phyloP scores from a whole-genome alignment of 306 rosid species.

The Castanea sativa region DNA sequence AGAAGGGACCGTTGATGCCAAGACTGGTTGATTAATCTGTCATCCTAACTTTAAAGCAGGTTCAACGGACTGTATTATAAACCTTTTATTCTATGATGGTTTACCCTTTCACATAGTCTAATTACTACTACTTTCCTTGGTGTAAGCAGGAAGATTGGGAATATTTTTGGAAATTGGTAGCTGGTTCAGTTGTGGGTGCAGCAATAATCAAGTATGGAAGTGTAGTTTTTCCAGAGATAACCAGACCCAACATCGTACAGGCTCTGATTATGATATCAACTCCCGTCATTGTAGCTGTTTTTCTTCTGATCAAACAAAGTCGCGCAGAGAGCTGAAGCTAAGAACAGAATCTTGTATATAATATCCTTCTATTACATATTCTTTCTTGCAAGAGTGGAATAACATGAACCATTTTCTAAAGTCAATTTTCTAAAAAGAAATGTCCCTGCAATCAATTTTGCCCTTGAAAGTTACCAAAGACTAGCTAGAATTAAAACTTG shows the following conservation, averaged over 20 bases:
- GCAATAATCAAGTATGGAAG: slow-evolving; percentile 75
- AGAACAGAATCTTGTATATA: neutral
- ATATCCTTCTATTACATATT: neutral
- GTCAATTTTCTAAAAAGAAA: neutral
- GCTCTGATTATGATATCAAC: slow-evolving; percentile 56
- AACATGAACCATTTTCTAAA: neutral
- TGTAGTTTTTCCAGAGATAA: slow-evolving; percentile 58
- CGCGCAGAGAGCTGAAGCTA: slow-evolving; percentile 16
- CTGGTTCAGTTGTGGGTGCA: slow-evolving; percentile 56
- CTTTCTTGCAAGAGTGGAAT: neutral
- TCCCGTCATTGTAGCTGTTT: slow-evolving; percentile 55
- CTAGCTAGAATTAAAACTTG: too few species aligned
- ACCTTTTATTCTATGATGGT: neutral
- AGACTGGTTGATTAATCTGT: neutral
- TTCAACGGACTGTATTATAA: neutral
- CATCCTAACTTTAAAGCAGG: neutral
- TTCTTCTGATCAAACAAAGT: slow-evolving; percentile 62
- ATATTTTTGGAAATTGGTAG: slow-evolving; percentile 49
- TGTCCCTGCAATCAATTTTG: neutral
- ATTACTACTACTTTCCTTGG: neutral
- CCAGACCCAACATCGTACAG: slow-evolving; percentile 62
- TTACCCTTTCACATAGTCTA: neutral
- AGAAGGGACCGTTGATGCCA: neutral
- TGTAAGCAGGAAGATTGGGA: slow-evolving; percentile 51
- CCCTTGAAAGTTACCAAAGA: too few species aligned